Percentiles rank a stretch among this genome's conserved stretches.
These are phyloP conservation scores for Geranium rotundifolium DNA, from an alignment of 345 rosid species.

Conservation along the genomic window DNA sequence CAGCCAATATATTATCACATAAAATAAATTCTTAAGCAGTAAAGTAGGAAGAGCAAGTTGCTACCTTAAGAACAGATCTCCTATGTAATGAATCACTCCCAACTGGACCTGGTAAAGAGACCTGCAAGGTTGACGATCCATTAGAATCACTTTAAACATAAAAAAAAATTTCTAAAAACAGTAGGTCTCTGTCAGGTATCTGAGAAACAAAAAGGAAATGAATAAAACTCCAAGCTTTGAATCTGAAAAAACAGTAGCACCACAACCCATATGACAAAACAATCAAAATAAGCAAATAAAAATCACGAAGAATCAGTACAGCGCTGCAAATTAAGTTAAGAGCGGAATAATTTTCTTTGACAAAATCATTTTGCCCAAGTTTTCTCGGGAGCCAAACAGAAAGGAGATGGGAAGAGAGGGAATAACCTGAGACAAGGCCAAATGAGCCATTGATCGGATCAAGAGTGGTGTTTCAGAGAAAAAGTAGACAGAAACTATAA, in stretches of 20 bases:
- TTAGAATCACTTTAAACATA: background rate
- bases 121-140: constrained; percentile 18
- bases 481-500: too few relatives aligned
- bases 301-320: too few relatives aligned
- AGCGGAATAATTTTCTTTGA: background rate
- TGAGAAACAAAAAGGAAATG: background rate
- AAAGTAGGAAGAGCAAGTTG: background rate
- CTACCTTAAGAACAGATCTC: constrained; percentile 40
- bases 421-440: constrained; percentile 32
- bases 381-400: constrained; percentile 9
- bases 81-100: constrained; percentile 26
- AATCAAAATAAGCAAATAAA: background rate
- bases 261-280: background rate
- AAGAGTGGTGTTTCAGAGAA: background rate
- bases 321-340: background rate
- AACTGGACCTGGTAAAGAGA: constrained; percentile 28
- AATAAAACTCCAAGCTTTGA: background rate
- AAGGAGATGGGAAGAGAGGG: background rate
- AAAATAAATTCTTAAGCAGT: background rate
- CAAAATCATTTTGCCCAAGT: background rate
- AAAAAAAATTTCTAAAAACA: background rate
- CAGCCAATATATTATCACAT: background rate
- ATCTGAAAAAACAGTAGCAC: background rate
- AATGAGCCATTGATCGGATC: constrained; percentile 29
- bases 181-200: background rate